phyloP scores from a whole-genome alignment of 2,329 filamentous ascomycete genomes.

The Tolypocladium paradoxum region DNA sequence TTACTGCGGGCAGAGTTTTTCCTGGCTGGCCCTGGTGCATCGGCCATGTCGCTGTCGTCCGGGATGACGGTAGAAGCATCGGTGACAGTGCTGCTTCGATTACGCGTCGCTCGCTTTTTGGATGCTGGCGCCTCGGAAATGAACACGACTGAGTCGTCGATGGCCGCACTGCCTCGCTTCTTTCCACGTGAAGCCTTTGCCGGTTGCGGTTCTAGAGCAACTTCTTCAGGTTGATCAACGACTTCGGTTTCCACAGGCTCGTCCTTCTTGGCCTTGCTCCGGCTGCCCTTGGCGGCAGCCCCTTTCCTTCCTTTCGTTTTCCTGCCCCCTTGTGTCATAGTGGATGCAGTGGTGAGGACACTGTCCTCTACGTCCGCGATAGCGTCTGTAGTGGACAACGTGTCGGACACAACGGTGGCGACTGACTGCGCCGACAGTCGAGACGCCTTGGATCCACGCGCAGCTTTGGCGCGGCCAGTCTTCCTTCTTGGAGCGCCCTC shows the following conservation, averaged over 20 bases:
- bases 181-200: constrained; percentile 39
- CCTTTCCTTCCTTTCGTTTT: constrained; percentile 50
- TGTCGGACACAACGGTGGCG: constrained; percentile 38
- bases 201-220: constrained; percentile 16
- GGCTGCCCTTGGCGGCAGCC: constrained; percentile 29
- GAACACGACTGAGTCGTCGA: constrained; percentile 36
- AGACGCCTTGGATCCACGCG: constrained; percentile 56
- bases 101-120: constrained; percentile 48
- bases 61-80: constrained; percentile 27
- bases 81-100: constrained; percentile 34
- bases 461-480: constrained; percentile 40
- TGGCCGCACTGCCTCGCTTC: constrained; percentile 53
- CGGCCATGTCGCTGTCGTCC: constrained; percentile 30
- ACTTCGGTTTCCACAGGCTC: constrained; percentile 19
- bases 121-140: constrained; percentile 36
- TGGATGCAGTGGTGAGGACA: constrained; percentile 48
- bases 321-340: constrained; percentile 44
- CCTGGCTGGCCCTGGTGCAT: constrained; percentile 15
- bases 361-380: constrained; percentile 45
- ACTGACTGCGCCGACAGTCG: constrained; percentile 51
- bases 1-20: constrained; percentile 22
- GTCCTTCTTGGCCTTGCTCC: constrained; percentile 38
- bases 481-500: constrained; percentile 41
- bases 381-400: constrained; percentile 35
- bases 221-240: constrained; percentile 11